Evolutionary conservation across 441 rosid genomes (phyloP).

Genomic region (Theobroma grandiflorum): DNA sequence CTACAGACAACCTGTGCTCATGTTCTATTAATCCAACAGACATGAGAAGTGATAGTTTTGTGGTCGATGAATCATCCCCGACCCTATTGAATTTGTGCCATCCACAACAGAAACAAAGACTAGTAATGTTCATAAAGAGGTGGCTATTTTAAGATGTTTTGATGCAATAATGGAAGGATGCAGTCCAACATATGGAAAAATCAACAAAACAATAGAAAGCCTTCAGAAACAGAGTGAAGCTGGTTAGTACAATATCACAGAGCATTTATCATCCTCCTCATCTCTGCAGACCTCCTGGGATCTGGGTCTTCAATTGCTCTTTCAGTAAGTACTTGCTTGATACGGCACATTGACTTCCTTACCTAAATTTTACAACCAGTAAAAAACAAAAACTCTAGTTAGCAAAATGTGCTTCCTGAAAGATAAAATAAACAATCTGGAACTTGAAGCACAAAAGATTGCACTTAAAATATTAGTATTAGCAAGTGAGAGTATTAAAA

Average conservation of each 20-base stretch:
- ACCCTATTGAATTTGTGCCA: slow-evolving; percentile 5
- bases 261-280: slow-evolving; percentile 93
- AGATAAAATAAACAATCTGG: neutral
- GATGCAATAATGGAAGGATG: neutral
- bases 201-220: slow-evolving; percentile 2
- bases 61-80: neutral
- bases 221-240: slow-evolving; percentile 9
- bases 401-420: slow-evolving; percentile 14
- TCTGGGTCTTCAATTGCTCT: slow-evolving; percentile 89
- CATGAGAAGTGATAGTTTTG: neutral
- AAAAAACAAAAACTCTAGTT: slow-evolving; percentile 8
- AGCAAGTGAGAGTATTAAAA: neutral
- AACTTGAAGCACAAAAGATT: neutral
- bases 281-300: slow-evolving; percentile 86
- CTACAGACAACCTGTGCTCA: neutral
- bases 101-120: slow-evolving; percentile 16
- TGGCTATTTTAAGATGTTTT: neutral
- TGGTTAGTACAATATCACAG: slow-evolving; percentile 48
- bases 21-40: neutral
- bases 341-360: slow-evolving; percentile 86
- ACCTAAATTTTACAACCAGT: slow-evolving; percentile 49
- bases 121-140: neutral
- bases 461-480: neutral
- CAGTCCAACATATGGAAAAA: slow-evolving; percentile 11
- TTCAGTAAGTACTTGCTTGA: slow-evolving; percentile 90